phyloP scores from a whole-genome alignment of 23 red algal species.

The Cyanidium caldarium region DNA sequence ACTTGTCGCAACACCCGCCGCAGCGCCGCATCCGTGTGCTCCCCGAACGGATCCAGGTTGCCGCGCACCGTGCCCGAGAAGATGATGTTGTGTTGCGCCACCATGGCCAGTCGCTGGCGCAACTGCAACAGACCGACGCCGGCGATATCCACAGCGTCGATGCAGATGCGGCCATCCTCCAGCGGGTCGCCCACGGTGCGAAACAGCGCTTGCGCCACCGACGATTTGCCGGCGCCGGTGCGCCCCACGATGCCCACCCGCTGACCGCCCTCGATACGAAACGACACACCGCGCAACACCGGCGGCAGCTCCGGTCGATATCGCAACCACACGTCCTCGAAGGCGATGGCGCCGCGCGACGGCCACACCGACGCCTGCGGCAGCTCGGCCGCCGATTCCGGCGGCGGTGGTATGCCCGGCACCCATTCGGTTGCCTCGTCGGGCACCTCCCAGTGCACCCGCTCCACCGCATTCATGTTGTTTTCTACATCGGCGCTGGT shows the following conservation, averaged over 20 bases:
- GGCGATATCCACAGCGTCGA: slow-evolving; percentile 70
- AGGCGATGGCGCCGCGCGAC: slow-evolving; percentile 19
- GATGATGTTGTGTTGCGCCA: slow-evolving; percentile 62
- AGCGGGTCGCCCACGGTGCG: slow-evolving; percentile 30
- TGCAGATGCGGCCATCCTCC: slow-evolving; percentile 21
- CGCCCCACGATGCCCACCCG: slow-evolving; percentile 62
- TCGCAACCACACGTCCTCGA: slow-evolving; percentile 45
- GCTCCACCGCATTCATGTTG: slow-evolving; percentile 67
- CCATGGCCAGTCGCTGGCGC: slow-evolving; percentile 43
- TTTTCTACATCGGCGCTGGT: slow-evolving; percentile 80
- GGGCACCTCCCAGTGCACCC: slow-evolving; percentile 23
- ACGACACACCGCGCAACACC: slow-evolving; percentile 40
- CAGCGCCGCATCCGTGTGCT: slow-evolving; percentile 24
- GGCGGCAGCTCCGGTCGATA: slow-evolving; percentile 74
- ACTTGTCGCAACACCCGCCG: slow-evolving; percentile 9
- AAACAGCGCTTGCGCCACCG: slow-evolving; percentile 38
- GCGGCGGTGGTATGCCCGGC: background rate
- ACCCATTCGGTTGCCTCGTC: background rate
- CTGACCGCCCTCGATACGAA: slow-evolving; percentile 15
- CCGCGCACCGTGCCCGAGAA: slow-evolving; percentile 59
- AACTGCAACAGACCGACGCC: slow-evolving; percentile 33
- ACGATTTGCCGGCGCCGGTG: slow-evolving; percentile 83
- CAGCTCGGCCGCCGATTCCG: background rate
- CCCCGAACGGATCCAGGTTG: slow-evolving; percentile 52
- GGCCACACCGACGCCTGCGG: slow-evolving; percentile 30